Conservation (phyloP, 169 alveolate species). For the Plasmodium gonderi region DNA sequence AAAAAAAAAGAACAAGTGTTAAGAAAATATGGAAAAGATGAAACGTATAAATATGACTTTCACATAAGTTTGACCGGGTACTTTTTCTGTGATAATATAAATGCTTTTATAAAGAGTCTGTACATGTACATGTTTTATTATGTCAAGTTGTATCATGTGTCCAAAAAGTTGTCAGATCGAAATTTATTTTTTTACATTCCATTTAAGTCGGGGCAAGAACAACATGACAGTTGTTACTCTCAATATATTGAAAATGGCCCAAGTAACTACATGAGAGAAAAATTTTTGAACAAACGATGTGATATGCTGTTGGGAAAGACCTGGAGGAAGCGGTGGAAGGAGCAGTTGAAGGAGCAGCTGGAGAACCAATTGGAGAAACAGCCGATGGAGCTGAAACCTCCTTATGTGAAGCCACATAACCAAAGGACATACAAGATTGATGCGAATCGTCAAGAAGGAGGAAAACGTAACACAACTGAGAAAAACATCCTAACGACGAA, state of each 20-base stretch:
- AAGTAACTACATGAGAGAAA: too few relatives aligned
- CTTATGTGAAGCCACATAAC: not conserved
- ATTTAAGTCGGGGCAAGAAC: not conserved
- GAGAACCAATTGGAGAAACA: not conserved
- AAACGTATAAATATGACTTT: constrained; percentile 62
- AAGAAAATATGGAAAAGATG: constrained; percentile 35
- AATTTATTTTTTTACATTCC: constrained; percentile 29
- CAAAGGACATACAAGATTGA: not conserved
- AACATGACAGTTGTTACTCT: not conserved
- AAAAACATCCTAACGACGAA: constrained; percentile 12
- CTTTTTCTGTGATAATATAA: constrained; percentile 39
- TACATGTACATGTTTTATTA: constrained; percentile 31
- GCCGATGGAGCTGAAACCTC: not conserved
- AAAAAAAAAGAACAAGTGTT: constrained; percentile 52
- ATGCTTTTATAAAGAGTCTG: constrained; percentile 20
- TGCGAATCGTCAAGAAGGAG: not conserved
- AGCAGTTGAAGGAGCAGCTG: not conserved
- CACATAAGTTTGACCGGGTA: constrained; percentile 72
- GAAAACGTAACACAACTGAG: not conserved
- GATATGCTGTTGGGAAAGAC: not conserved
- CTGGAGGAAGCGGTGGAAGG: not conserved
- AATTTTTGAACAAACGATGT: not conserved
- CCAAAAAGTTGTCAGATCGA: not conserved
- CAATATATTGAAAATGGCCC: not conserved
- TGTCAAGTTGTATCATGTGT: constrained; percentile 30